These are phyloP conservation scores for Syzygium aromaticum DNA, from an alignment of 345 rosid species.

Conservation along the genomic window DNA sequence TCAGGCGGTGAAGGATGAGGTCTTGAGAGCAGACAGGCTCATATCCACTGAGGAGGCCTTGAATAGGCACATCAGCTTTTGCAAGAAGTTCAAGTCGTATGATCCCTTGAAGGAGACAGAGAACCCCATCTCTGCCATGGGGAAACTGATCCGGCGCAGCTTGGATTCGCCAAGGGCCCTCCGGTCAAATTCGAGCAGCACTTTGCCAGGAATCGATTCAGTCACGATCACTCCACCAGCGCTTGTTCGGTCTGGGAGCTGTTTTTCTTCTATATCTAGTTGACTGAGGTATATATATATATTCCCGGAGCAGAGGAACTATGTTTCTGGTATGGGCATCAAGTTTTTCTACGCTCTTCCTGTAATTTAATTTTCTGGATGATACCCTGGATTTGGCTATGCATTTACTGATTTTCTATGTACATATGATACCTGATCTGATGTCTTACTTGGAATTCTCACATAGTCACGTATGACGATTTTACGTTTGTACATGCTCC, in stretches of 20 bases:
- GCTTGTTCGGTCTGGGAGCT: conserved; percentile 6
- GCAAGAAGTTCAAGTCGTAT: conserved; percentile 21
- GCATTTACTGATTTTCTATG: background rate
- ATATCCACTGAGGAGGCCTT: conserved; percentile 54
- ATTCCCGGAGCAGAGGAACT: background rate
- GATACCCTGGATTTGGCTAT: background rate
- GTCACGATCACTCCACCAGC: background rate
- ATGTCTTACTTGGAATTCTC: background rate
- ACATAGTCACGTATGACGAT: background rate
- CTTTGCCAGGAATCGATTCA: conserved; percentile 11
- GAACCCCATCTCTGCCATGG: conserved; percentile 57
- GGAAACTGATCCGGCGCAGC: conserved; percentile 45
- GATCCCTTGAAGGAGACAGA: conserved; percentile 20
- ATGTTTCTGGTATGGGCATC: background rate
- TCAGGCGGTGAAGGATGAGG: conserved; percentile 56
- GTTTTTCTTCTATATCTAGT: conserved; percentile 5
- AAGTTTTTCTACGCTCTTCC: background rate
- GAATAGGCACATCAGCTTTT: conserved; percentile 35
- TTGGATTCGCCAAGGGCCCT: conserved; percentile 32
- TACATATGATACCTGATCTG: background rate
- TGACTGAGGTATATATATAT: background rate
- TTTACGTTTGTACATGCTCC: background rate
- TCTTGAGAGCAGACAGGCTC: conserved; percentile 26
- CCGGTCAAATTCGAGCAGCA: conserved; percentile 32
- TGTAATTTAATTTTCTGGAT: background rate